Evolutionary conservation across 202 grass and related monocot genomes (phyloP), one percentile per base, ranked within the genome.

Genomic region (Setaria italica): DNA sequence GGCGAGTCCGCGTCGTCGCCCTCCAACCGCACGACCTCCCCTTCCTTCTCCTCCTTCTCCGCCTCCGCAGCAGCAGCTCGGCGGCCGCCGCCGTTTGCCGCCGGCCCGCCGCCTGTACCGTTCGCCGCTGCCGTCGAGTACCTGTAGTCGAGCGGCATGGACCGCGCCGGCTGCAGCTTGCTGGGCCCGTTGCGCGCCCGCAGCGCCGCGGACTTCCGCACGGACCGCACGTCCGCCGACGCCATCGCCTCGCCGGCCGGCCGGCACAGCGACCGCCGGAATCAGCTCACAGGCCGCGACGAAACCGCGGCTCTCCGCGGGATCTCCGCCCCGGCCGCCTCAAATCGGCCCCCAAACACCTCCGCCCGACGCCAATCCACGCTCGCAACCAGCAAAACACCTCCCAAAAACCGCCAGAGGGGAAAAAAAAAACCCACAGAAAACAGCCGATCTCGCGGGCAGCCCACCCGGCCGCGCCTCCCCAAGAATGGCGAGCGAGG

Each of bases 141-240:
- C 70, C 80, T 87, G 84, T 85, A 92, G 85, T 92, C 88, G n/a
- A 84, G 78, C 35, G 93, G 92, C 84, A 96, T 77, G 14, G 91
- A 94, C 66, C 89, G 87, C 76, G 91, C 72, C 20, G 89, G 46
- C 85, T 99, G 87, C 64, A 96, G 77, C 86, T 85, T 81, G 45
- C 74, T 59, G 35, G 91, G 90, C 20, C 43, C 76, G 65, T 37
- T 73, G 65, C 96, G 82, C 64, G 90, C 56, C 6, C 87, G 84
- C 77, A 90, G 88, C 35, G 85, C 90, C 25, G 89, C 10, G 63
- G 88, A 68, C 67, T 92, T 88, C 35, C 91, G 39, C 5, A 41
- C 39, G 39, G 39, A 41, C 5, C 39, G 88, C 65, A 90, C 90
- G 32, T 92, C 91, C 48, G 90, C 90, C 42, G 94, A 94, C 62